Percentiles rank a stretch among this genome's conserved stretches.
Conservation (phyloP, 176 grass and related monocot genomes). For the Guadua angustifolia region DNA sequence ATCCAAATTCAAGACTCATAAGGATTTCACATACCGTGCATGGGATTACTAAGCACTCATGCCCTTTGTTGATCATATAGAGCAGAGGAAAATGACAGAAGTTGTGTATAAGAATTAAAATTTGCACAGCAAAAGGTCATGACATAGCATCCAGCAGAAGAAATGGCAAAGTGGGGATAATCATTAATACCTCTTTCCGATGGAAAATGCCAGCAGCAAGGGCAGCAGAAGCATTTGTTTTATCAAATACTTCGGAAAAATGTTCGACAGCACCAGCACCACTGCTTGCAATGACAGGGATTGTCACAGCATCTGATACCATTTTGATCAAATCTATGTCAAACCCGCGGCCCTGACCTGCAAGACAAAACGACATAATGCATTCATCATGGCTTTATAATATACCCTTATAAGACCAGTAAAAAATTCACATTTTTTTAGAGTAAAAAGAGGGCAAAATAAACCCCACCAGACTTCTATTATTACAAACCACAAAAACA, state of each 20-base stretch:
- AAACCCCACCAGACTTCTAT: no score
- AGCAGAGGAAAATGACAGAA: background rate
- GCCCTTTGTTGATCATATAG: background rate
- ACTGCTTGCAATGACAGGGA: slow-evolving; percentile 95
- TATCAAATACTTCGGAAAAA: slow-evolving; percentile 84
- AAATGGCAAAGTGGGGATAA: slow-evolving; percentile 22
- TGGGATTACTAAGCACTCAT: background rate
- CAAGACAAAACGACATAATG: slow-evolving; percentile 43
- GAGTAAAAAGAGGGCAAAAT: no score
- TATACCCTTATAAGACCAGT: background rate
- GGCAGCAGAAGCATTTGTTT: slow-evolving; percentile 93
- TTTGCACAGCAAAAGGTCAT: background rate
- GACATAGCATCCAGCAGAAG: background rate
- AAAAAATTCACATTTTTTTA: background rate
- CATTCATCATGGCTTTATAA: slow-evolving; percentile 26
- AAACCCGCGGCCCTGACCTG: slow-evolving; percentile 90
- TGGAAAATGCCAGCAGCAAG: slow-evolving; percentile 98
- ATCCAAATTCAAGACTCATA: background rate
- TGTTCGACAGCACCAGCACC: slow-evolving; percentile 77
- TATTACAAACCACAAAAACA: background rate
- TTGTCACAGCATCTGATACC: slow-evolving; percentile 87
- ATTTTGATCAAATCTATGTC: slow-evolving; percentile 95
- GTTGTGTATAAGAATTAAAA: slow-evolving; percentile 2
- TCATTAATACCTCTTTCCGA: slow-evolving; percentile 72
- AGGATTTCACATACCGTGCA: slow-evolving; percentile 10